These are phyloP conservation scores for Skeletonema potamos DNA, from an alignment of 108 stramenopile genomes.

Conservation along the genomic window DNA sequence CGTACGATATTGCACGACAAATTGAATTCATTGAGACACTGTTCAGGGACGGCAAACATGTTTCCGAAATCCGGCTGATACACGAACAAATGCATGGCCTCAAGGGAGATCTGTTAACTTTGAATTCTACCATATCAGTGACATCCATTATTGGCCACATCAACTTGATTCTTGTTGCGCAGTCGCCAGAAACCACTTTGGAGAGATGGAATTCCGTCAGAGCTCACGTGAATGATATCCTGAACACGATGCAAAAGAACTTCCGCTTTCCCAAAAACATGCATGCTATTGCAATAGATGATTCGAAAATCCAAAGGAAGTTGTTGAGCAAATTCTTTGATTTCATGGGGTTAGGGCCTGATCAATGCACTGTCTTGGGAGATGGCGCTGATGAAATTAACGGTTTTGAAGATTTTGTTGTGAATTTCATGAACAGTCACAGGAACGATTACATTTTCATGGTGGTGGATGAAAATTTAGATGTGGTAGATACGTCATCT, in stretches of 20 bases:
- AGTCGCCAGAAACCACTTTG: not conserved
- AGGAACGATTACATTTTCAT: slow-evolving; percentile 43
- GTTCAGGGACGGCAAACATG: not conserved
- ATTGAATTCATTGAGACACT: slow-evolving; percentile 11
- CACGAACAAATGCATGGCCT: slow-evolving; percentile 18
- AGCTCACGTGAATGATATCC: not conserved
- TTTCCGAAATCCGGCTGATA: not conserved
- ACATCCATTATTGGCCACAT: slow-evolving; percentile 11
- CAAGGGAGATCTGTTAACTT: slow-evolving; percentile 19
- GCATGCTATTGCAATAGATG: slow-evolving; percentile 41
- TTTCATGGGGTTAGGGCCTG: slow-evolving; percentile 16
- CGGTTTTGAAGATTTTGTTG: slow-evolving; percentile 36
- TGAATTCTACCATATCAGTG: slow-evolving; percentile 7
- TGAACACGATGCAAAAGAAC: slow-evolving; percentile 2
- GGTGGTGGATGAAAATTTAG: slow-evolving; percentile 55
- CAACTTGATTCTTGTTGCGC: slow-evolving; percentile 9
- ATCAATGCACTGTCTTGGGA: slow-evolving; percentile 33
- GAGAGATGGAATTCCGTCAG: slow-evolving; percentile 12
- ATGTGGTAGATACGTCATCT: slow-evolving; percentile 27
- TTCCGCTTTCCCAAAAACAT: slow-evolving; percentile 9
- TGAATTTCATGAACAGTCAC: slow-evolving; percentile 23
- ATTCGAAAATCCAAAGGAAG: slow-evolving; percentile 38
- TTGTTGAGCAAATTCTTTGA: slow-evolving; percentile 29
- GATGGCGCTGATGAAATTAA: slow-evolving; percentile 33
- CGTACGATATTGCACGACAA: slow-evolving; percentile 2